phyloP scores from a whole-genome alignment of 495 filamentous ascomycete genomes.

The Clohesyomyces aquaticus region DNA sequence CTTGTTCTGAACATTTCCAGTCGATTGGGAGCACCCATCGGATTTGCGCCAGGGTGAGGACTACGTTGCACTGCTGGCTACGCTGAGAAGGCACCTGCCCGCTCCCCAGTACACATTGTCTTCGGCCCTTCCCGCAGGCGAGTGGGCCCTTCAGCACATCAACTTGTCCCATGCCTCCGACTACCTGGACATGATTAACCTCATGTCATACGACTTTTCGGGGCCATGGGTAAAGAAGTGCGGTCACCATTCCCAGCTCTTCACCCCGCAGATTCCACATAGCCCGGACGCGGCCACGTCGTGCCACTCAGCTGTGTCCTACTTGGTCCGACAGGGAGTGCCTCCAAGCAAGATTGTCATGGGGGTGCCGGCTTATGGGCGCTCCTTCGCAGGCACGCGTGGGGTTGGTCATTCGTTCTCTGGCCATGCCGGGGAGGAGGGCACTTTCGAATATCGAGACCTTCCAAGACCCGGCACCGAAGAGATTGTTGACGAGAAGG shows the following conservation, averaged over 20 bases:
- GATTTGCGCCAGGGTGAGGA: constrained; percentile 69
- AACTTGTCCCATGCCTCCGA: constrained; percentile 65
- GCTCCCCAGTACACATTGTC: constrained; percentile 73
- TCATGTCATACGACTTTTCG: constrained; percentile 89
- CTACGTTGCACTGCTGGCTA: constrained; percentile 72
- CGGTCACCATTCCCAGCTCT: constrained; percentile 82
- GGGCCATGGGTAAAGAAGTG: constrained; percentile 72
- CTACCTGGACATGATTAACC: constrained; percentile 77
- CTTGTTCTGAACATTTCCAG: constrained; percentile 50
- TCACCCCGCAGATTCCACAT: constrained; percentile 57
- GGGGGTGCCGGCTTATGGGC: constrained; percentile 79
- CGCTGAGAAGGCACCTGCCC: constrained; percentile 72
- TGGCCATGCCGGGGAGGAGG: constrained; percentile 73
- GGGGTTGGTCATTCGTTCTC: constrained; percentile 66
- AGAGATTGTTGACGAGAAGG: constrained; percentile 69
- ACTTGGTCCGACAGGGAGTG: constrained; percentile 69
- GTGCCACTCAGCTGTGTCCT: constrained; percentile 66
- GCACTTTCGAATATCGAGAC: constrained; percentile 79
- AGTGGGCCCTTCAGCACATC: constrained; percentile 76
- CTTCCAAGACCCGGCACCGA: constrained; percentile 71
- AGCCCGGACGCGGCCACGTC: constrained; percentile 60
- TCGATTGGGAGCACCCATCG: constrained; percentile 89
- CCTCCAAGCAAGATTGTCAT: constrained; percentile 73
- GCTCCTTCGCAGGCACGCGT: constrained; percentile 72
- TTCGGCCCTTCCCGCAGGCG: constrained; percentile 79